Conservation (phyloP, 1,139 yeast genomes). For the Kodamaea anthophila region DNA sequence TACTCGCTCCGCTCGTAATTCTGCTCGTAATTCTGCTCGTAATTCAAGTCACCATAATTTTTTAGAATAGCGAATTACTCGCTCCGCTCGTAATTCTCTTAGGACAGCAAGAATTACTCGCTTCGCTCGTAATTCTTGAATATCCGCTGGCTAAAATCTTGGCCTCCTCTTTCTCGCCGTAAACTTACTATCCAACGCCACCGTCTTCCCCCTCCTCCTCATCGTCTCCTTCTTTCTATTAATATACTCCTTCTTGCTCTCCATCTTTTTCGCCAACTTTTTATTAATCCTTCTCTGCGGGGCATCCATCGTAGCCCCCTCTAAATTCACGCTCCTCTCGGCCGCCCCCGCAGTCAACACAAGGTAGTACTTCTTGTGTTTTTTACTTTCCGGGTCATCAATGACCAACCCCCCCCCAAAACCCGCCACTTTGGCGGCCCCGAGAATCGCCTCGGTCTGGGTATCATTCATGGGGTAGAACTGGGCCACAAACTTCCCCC, state of each 20-base stretch:
- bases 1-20: no score
- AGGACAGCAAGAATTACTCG: no score
- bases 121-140: neutral
- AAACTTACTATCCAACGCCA: constrained; percentile 85
- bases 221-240: constrained; percentile 87
- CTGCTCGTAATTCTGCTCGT: no score
- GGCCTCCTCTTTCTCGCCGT: constrained; percentile 92
- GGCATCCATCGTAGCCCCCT: constrained; percentile 74
- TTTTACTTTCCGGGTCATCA: constrained; percentile 90
- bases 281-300: constrained; percentile 43
- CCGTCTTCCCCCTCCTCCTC: constrained; percentile 85
- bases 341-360: constrained; percentile 86
- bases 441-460: constrained; percentile 71
- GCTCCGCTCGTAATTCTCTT: no score
- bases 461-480: constrained; percentile 89
- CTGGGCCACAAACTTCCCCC: constrained; percentile 96
- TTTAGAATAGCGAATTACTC: no score
- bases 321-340: constrained; percentile 61
- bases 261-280: constrained; percentile 53
- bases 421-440: constrained; percentile 90
- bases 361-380: constrained; percentile 83
- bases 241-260: constrained; percentile 75
- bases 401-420: constrained; percentile 93
- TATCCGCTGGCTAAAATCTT: constrained; percentile 44
- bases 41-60: no score